Conservation (phyloP, 129 eudicot genomes). For the Flaveria bidentis region DNA sequence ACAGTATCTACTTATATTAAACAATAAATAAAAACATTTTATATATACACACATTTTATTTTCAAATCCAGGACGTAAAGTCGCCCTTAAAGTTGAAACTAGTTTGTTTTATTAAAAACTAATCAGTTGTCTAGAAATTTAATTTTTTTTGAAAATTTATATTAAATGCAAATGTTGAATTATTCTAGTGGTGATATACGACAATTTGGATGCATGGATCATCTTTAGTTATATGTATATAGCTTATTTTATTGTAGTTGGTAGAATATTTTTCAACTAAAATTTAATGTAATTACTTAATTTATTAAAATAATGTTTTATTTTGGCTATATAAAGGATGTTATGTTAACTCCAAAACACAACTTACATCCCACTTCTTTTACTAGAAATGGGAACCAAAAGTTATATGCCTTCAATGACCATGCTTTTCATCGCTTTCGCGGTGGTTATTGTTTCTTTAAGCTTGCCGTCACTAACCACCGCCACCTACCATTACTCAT, state of each 20-base stretch:
- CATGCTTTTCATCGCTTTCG: constrained; percentile 43
- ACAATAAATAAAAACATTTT: too few species aligned
- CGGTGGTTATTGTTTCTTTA: constrained; percentile 41
- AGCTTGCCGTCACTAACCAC: constrained; percentile 38
- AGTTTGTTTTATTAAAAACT: neutral
- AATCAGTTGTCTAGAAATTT: too few species aligned
- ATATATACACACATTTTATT: too few species aligned
- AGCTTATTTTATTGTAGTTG: constrained; percentile 26
- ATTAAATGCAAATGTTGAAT: constrained; percentile 23
- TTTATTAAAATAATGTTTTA: neutral
- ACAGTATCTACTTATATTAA: too few species aligned
- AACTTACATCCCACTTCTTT: constrained; percentile 34
- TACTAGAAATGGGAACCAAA: constrained; percentile 38
- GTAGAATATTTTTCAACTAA: constrained; percentile 24
- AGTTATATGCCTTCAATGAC: constrained; percentile 37
- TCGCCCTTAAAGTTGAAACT: neutral
- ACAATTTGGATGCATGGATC: constrained; percentile 17
- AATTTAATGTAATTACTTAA: neutral
- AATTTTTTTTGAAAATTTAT: neutral
- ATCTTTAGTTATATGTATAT: constrained; percentile 1
- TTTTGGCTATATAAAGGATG: constrained; percentile 39
- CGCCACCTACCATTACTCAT: constrained; percentile 43
- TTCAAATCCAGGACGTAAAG: neutral
- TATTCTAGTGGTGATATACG: constrained; percentile 14
- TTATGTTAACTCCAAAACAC: constrained; percentile 24